Conservation (phyloP, 768 basidiomycete species). For the Podaxis carcinomalis region DNA sequence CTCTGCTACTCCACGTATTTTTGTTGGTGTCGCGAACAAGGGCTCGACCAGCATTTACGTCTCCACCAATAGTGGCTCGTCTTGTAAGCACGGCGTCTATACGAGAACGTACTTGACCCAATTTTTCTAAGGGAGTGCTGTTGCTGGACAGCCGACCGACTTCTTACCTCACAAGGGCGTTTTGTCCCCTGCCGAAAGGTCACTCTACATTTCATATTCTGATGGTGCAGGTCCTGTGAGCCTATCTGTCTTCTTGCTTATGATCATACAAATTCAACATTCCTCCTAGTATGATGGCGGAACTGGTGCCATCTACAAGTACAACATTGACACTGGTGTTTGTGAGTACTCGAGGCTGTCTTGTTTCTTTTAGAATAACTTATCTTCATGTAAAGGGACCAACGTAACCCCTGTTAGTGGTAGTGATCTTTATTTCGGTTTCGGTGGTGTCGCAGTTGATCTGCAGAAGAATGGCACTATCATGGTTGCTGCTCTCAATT, state of each 20-base stretch:
- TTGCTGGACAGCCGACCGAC: conserved; percentile 53
- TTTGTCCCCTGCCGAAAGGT: conserved; percentile 50
- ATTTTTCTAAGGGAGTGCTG: conserved; percentile 41
- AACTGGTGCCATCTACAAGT: conserved; percentile 44
- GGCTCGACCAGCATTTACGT: conserved; percentile 55
- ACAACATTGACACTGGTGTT: conserved; percentile 46
- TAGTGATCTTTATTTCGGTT: conserved; percentile 56
- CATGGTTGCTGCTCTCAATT: conserved; percentile 66
- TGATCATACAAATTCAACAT: not conserved
- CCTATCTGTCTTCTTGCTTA: not conserved
- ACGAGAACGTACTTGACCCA: not conserved
- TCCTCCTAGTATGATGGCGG: conserved; percentile 48
- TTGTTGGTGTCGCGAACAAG: conserved; percentile 60
- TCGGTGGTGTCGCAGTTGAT: conserved; percentile 60
- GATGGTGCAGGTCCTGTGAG: conserved; percentile 57
- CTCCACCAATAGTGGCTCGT: conserved; percentile 49
- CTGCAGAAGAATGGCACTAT: conserved; percentile 56
- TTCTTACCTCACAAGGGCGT: conserved; percentile 67
- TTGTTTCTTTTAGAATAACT: not conserved
- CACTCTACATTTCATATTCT: conserved; percentile 57
- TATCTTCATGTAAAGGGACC: conserved; percentile 32
- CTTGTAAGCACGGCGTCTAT: conserved; percentile 37
- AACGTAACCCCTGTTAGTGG: conserved; percentile 61
- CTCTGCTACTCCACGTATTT: conserved; percentile 55
- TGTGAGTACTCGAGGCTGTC: conserved; percentile 24